Evolutionary conservation across 164 flowering plant genomes (phyloP).

Genomic region (Vitis riparia): DNA sequence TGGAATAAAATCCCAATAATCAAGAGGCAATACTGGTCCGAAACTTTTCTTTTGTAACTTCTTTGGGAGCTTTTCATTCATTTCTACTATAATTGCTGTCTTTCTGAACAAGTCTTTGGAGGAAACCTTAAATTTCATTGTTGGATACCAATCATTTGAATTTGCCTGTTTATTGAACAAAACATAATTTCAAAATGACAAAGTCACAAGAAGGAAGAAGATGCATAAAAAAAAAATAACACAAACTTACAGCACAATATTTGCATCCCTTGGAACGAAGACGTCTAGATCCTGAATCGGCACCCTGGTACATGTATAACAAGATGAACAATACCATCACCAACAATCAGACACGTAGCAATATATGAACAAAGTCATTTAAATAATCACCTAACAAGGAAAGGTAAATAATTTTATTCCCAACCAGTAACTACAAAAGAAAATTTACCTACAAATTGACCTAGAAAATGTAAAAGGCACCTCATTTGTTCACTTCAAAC

Average conservation of each 20-base stretch:
- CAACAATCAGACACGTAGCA: background rate
- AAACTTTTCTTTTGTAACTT: slow-evolving; percentile 24
- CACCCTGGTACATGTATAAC: slow-evolving; percentile 38
- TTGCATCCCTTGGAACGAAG: slow-evolving; percentile 46
- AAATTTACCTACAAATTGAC: too few species aligned
- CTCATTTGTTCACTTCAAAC: too few species aligned
- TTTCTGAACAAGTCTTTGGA: slow-evolving; percentile 45
- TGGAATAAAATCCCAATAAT: slow-evolving; percentile 81
- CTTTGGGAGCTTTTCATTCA: slow-evolving; percentile 37
- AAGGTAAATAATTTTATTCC: too few species aligned
- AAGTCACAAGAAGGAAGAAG: slow-evolving; percentile 6
- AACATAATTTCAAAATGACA: slow-evolving; percentile 1
- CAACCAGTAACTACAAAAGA: too few species aligned
- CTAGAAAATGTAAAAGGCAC: too few species aligned
- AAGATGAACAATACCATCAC: slow-evolving; percentile 17
- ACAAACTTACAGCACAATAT: slow-evolving; percentile 72
- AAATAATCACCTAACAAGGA: too few species aligned
- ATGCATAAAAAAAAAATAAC: background rate
- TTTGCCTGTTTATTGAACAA: slow-evolving; percentile 35
- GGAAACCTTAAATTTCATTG: slow-evolving; percentile 62
- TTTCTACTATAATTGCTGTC: slow-evolving; percentile 57
- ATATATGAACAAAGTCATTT: too few species aligned
- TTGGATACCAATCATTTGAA: slow-evolving; percentile 47
- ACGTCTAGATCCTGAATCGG: slow-evolving; percentile 15
- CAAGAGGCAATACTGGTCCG: slow-evolving; percentile 43